Evolutionary conservation across 140 eudicot species (phyloP), one percentile per base, ranked within the genome.

Genomic region (Bidens hawaiensis): DNA sequence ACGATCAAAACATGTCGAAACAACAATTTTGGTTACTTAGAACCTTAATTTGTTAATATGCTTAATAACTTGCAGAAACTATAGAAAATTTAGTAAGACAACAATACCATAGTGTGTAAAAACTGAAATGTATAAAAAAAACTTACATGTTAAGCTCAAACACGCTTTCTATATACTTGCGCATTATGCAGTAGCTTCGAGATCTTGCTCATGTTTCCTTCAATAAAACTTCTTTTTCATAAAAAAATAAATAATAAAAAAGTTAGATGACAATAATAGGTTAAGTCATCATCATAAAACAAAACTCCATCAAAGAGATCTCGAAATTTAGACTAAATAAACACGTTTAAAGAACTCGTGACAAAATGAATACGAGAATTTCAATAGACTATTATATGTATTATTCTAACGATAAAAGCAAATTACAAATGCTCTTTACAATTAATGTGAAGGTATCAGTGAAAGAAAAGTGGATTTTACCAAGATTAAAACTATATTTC

Each of bases 341-440:
- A 17, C 52, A 17, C 1, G 23, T 46, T 46, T 15, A 46, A n/a
- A 46, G 50, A 46, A 46, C 22, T 12, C 6, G 48, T 13, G 52
- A 46, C 24, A 46, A 46, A 46, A 15, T 46, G 52, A 42, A 42
- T n/a, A n/a, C n/a, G n/a, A n/a, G n/a, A n/a, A n/a, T n/a, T n/a
- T n/a, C n/a, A n/a, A n/a, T n/a, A n/a, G n/a, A 16, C 16, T 46
- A 16, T 6, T 46, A 3, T 46, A 46, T 3, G 52, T 17, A 5
- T 46, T 13, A 46, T 46, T 46, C 16, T 16, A 46, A 46, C 52
- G 23, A 46, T 46, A 46, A 13, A 46, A 46, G 4, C 18, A 46
- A 17, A 46, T 2, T 46, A 17, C 52, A 46, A 46, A 46, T 46
- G 52, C 25, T 46, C 18, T 52, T 72, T 80, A 75, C 85, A 75